These are phyloP conservation scores for Chalciporus piperatus DNA, from an alignment of 768 basidiomycete species.

Conservation along the genomic window DNA sequence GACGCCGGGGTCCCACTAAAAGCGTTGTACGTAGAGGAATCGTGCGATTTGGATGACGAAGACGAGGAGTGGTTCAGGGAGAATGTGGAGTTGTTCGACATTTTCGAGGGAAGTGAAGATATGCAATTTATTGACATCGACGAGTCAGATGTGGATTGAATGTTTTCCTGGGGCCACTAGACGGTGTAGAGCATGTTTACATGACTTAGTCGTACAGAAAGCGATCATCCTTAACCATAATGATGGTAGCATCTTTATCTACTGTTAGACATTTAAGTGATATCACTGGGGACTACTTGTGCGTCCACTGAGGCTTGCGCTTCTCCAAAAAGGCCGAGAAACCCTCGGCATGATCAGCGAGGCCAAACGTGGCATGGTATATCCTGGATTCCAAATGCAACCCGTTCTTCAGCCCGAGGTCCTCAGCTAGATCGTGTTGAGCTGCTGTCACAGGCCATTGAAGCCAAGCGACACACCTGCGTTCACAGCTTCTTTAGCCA, in stretches of 20 bases:
- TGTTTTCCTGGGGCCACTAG: too few relatives aligned
- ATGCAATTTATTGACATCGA: too few relatives aligned
- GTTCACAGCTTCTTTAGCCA: conserved; percentile 53
- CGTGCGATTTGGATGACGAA: conserved; percentile 37
- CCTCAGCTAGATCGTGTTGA: conserved; percentile 36
- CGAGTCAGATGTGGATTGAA: too few relatives aligned
- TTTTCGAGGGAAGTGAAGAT: conserved; percentile 43
- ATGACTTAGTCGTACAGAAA: not conserved
- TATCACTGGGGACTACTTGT: conserved; percentile 39
- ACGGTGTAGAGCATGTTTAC: too few relatives aligned
- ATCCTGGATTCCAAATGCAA: conserved; percentile 45
- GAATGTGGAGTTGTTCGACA: conserved; percentile 50
- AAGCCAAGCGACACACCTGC: conserved; percentile 28
- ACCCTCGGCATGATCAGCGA: conserved; percentile 44
- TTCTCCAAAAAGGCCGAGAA: conserved; percentile 50
- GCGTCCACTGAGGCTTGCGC: conserved; percentile 41
- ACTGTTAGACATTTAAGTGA: not conserved
- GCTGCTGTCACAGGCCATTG: not conserved
- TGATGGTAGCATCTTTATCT: too few relatives aligned
- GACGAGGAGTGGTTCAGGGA: conserved; percentile 52
- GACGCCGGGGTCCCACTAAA: conserved; percentile 45
- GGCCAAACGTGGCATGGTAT: conserved; percentile 52
- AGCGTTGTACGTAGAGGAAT: conserved; percentile 44
- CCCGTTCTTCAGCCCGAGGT: conserved; percentile 44
- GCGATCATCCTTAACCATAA: too few relatives aligned